Evolutionary conservation across 169 alveolate species (phyloP).

Genomic region (Plasmodium ovale): DNA sequence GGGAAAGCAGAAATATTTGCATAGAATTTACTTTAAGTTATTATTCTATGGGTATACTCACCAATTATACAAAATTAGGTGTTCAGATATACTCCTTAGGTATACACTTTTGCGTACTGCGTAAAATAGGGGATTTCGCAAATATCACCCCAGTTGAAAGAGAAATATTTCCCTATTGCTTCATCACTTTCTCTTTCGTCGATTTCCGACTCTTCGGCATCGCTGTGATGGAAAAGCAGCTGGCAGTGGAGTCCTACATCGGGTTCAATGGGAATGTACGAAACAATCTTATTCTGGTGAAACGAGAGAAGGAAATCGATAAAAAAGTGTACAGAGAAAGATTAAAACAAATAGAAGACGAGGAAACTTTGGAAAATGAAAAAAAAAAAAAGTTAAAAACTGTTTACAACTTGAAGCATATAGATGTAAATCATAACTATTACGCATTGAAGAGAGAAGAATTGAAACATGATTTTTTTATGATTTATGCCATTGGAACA

Average conservation of each 20-base stretch:
- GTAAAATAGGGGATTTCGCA: no score
- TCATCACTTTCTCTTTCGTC: not conserved
- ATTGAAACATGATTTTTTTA: conserved; percentile 47
- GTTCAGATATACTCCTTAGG: no score
- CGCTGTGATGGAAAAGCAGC: conserved; percentile 32
- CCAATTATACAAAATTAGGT: no score
- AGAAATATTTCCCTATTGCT: no score
- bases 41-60: no score
- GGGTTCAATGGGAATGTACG: conserved; percentile 66
- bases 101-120: no score
- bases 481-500: conserved; percentile 75
- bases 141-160: no score
- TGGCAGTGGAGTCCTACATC: conserved; percentile 54
- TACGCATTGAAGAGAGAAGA: conserved; percentile 67
- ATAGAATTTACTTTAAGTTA: no score
- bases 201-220: not conserved
- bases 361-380: conserved; percentile 59
- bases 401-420: conserved; percentile 59
- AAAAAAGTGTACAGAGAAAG: conserved; percentile 21
- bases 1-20: no score
- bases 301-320: conserved; percentile 35
- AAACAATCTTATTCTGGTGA: conserved; percentile 52
- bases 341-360: conserved; percentile 59
- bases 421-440: conserved; percentile 62
- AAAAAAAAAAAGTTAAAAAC: conserved; percentile 73